Evolutionary conservation across 257 asterid genomes (phyloP).

Genomic region (Marsdenia floribunda): DNA sequence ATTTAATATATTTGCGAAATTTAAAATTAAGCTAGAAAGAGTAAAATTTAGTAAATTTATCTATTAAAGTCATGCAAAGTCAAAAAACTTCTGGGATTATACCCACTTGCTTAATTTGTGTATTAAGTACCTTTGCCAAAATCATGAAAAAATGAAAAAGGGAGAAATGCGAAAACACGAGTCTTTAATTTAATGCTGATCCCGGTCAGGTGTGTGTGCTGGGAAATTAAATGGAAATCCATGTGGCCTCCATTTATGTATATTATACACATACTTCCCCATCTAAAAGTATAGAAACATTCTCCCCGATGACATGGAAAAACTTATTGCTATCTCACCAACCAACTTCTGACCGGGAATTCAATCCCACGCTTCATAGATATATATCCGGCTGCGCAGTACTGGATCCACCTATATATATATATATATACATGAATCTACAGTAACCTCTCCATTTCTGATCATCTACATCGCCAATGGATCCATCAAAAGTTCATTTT

Average conservation of each 20-base stretch:
- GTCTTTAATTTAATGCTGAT: too few species aligned
- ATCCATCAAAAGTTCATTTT: neutral
- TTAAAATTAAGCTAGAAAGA: too few species aligned
- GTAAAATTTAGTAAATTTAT: too few species aligned
- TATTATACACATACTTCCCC: neutral
- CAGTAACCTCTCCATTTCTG: neutral
- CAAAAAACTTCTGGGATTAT: too few species aligned
- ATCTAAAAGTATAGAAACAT: neutral
- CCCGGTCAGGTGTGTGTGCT: neutral
- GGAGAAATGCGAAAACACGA: too few species aligned
- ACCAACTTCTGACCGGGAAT: neutral
- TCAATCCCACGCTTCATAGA: neutral
- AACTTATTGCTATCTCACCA: slow-evolving; percentile 11
- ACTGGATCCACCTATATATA: too few species aligned
- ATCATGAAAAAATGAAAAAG: too few species aligned
- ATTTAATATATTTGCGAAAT: too few species aligned
- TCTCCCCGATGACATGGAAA: neutral
- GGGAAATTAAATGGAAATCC: slow-evolving; percentile 14
- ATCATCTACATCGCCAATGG: neutral
- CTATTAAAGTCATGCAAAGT: too few species aligned
- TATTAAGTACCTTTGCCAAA: too few species aligned
- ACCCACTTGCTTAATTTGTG: too few species aligned
- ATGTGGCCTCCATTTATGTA: slow-evolving; percentile 15
- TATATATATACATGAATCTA: neutral
- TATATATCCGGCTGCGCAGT: too few species aligned